Conservation (phyloP, 495 filamentous ascomycete species). For the Penicillium daleae region DNA sequence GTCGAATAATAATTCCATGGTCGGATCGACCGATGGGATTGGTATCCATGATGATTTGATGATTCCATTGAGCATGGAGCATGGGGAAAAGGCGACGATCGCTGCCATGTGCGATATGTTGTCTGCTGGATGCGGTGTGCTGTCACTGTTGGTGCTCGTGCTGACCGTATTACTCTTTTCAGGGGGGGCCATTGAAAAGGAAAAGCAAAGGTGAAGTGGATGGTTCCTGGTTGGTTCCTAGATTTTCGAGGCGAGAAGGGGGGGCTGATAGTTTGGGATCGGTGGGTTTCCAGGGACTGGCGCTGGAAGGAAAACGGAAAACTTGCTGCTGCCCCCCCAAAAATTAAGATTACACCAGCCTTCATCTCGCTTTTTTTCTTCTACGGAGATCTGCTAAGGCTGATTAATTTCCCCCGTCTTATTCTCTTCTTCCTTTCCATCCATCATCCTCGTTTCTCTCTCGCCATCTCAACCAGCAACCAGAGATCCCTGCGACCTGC, state of each 20-base stretch:
- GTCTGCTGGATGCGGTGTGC: not conserved
- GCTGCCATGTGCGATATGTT: not conserved
- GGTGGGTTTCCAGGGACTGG: not conserved
- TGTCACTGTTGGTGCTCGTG: not conserved
- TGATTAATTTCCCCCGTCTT: constrained; percentile 13
- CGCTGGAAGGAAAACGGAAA: not conserved
- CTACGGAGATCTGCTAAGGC: constrained; percentile 8
- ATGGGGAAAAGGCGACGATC: not conserved
- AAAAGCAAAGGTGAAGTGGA: not conserved
- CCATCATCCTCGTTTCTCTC: not conserved
- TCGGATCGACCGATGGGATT: not conserved
- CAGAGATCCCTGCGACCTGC: not conserved
- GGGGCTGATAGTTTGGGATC: not conserved
- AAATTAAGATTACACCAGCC: constrained; percentile 9
- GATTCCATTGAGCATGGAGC: constrained; percentile 7
- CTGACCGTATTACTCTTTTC: not conserved
- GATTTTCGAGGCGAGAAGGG: not conserved
- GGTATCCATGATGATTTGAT: constrained; percentile 3
- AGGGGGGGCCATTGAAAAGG: not conserved
- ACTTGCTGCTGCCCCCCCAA: not conserved
- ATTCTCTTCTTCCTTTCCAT: constrained; percentile 8
- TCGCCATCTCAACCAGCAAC: not conserved
- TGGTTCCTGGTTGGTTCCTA: constrained; percentile 5
- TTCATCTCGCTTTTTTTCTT: constrained; percentile 2
- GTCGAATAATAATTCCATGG: not conserved